These are phyloP conservation scores for Globisporangium ultimum DNA, from an alignment of 352 stramenopile genomes.

Conservation along the genomic window DNA sequence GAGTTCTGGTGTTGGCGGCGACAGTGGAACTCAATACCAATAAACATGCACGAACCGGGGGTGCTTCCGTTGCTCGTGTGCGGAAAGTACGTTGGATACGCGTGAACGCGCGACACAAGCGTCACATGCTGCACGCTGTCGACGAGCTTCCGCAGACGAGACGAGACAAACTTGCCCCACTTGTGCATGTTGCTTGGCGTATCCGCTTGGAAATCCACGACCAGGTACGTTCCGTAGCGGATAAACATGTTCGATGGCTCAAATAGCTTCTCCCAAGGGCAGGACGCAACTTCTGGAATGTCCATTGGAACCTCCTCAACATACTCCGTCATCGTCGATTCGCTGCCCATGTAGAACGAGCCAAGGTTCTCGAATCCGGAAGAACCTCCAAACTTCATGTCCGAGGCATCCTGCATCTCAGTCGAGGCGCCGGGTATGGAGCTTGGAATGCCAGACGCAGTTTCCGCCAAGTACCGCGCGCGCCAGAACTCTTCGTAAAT, in stretches of 20 bases:
- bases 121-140: conserved; percentile 69
- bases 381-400: conserved; percentile 21
- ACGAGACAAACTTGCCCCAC: conserved; percentile 82
- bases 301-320: conserved; percentile 5
- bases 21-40: conserved; percentile 74
- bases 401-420: conserved; percentile 18
- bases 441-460: conserved; percentile 46
- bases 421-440: conserved; percentile 22
- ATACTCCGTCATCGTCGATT: conserved; percentile 2
- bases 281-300: conserved; percentile 2
- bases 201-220: conserved; percentile 63
- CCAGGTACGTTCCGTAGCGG: conserved; percentile 75
- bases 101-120: conserved; percentile 55
- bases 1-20: conserved; percentile 20
- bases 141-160: conserved; percentile 73
- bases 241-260: conserved; percentile 83
- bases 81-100: conserved; percentile 65
- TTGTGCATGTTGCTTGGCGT: conserved; percentile 67
- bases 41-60: conserved; percentile 75
- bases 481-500: conserved; percentile 92
- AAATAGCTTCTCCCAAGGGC: conserved; percentile 70
- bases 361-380: conserved; percentile 1
- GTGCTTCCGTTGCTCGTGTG: conserved; percentile 32
- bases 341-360: conserved; percentile 16
- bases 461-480: conserved; percentile 65